phyloP scores from a whole-genome alignment of 495 filamentous ascomycete genomes.

The Neurospora hispaniola region DNA sequence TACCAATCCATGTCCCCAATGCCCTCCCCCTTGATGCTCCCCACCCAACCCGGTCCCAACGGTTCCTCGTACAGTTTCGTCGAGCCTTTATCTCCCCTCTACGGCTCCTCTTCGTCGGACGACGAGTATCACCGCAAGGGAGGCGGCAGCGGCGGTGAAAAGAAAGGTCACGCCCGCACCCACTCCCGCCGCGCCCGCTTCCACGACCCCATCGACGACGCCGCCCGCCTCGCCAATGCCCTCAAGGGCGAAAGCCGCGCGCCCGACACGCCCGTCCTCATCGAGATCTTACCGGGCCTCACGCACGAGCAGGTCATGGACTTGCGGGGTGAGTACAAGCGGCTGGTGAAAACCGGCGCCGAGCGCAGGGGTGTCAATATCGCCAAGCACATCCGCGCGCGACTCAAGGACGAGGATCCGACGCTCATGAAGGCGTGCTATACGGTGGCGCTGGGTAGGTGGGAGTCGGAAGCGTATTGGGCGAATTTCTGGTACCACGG shows the following conservation, averaged over 20 bases:
- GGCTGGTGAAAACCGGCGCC: conserved; percentile 58
- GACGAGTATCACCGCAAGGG: conserved; percentile 16
- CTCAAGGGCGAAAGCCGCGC: conserved; percentile 57
- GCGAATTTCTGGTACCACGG: conserved; percentile 98
- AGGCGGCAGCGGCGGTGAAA: conserved; percentile 15
- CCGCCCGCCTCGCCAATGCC: conserved; percentile 60
- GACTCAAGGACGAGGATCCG: conserved; percentile 53
- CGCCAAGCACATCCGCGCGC: conserved; percentile 86
- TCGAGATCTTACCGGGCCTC: conserved; percentile 73
- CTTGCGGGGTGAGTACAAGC: conserved; percentile 81
- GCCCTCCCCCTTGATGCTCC: conserved; percentile 60
- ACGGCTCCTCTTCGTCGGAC: conserved; percentile 20
- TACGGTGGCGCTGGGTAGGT: conserved; percentile 78
- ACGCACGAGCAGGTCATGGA: conserved; percentile 77
- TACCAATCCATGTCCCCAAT: conserved; percentile 94
- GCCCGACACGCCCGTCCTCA: conserved; percentile 57
- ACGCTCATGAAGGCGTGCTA: conserved; percentile 81
- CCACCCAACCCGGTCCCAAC: conserved; percentile 22
- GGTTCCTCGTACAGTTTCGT: conserved; percentile 9
- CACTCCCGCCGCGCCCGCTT: conserved; percentile 47
- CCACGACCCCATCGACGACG: conserved; percentile 74
- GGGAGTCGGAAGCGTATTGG: conserved; percentile 95
- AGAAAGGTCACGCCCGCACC: conserved; percentile 10
- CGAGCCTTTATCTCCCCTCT: conserved; percentile 32
- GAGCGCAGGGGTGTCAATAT: conserved; percentile 83